Evolutionary conservation across 805 yeast species (phyloP).

Genomic region (Metschnikowia henanensis): DNA sequence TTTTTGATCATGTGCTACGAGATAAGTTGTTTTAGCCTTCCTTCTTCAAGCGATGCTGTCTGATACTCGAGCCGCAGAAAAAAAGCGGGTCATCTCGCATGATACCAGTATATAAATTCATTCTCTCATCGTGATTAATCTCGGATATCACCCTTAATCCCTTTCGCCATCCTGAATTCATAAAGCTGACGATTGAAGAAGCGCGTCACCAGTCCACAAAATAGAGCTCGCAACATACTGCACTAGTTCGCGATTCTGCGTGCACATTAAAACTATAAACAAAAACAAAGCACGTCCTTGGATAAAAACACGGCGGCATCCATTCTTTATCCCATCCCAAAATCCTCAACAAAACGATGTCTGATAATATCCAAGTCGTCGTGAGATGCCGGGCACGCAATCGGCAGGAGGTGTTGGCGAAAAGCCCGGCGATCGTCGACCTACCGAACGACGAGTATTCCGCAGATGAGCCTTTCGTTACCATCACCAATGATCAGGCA

Average conservation of each 20-base stretch:
- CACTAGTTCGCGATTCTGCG: constrained; percentile 8
- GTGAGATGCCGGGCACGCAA: constrained; percentile 57
- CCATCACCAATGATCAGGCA: constrained; percentile 20
- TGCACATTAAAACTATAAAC: neutral
- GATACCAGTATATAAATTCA: too few species aligned
- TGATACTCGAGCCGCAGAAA: too few species aligned
- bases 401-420: constrained; percentile 41
- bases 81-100: too few species aligned
- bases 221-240: neutral
- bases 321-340: neutral
- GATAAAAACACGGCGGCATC: constrained; percentile 5
- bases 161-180: too few species aligned
- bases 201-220: too few species aligned
- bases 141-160: too few species aligned
- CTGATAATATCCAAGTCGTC: constrained; percentile 48
- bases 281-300: constrained; percentile 4
- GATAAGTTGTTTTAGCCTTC: too few species aligned
- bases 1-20: too few species aligned
- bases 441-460: constrained; percentile 37
- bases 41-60: too few species aligned
- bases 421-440: constrained; percentile 48
- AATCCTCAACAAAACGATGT: constrained; percentile 9
- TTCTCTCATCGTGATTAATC: too few species aligned
- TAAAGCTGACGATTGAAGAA: too few species aligned
- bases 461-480: constrained; percentile 20